These are phyloP conservation scores for Exidia glandulosa DNA, from an alignment of 768 basidiomycete species.

Conservation along the genomic window DNA sequence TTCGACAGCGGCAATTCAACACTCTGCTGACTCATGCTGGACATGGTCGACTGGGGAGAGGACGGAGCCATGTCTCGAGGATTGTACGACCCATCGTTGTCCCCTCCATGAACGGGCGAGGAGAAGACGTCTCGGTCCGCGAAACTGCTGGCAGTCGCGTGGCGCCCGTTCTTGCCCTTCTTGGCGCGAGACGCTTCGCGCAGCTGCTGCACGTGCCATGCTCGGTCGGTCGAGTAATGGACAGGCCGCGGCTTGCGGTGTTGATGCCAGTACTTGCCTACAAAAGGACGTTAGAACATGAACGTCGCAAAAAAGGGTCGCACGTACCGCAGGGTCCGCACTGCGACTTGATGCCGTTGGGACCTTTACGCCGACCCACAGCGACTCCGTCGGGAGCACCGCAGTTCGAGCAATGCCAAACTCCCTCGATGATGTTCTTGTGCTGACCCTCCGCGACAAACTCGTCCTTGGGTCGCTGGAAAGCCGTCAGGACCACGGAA, in stretches of 20 bases:
- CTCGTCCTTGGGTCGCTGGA: conserved; percentile 63
- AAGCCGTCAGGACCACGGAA: conserved; percentile 18
- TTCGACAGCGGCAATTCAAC: conserved; percentile 11
- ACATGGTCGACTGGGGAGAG: not conserved
- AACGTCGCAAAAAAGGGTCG: not conserved
- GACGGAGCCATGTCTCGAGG: not conserved
- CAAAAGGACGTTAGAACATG: conserved; percentile 2
- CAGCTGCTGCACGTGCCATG: conserved; percentile 50
- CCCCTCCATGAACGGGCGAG: conserved; percentile 19
- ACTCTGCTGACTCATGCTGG: not conserved
- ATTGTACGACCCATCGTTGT: not conserved
- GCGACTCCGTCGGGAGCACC: conserved; percentile 84
- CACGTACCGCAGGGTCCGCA: conserved; percentile 78
- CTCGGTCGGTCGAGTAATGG: conserved; percentile 65
- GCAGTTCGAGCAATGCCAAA: conserved; percentile 94
- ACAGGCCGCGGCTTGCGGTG: conserved; percentile 74
- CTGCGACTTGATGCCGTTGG: conserved; percentile 79
- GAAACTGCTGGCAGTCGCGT: conserved; percentile 17
- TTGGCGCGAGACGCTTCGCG: conserved; percentile 26
- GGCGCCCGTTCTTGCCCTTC: conserved; percentile 17
- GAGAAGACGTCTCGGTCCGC: conserved; percentile 17
- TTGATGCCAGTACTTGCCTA: conserved; percentile 86
- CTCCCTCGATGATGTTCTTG: conserved; percentile 67
- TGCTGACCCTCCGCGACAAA: conserved; percentile 79
- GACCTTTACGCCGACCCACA: conserved; percentile 78